phyloP scores from a whole-genome alignment of 2,329 filamentous ascomycete species.

The Tolypocladium tropicale region DNA sequence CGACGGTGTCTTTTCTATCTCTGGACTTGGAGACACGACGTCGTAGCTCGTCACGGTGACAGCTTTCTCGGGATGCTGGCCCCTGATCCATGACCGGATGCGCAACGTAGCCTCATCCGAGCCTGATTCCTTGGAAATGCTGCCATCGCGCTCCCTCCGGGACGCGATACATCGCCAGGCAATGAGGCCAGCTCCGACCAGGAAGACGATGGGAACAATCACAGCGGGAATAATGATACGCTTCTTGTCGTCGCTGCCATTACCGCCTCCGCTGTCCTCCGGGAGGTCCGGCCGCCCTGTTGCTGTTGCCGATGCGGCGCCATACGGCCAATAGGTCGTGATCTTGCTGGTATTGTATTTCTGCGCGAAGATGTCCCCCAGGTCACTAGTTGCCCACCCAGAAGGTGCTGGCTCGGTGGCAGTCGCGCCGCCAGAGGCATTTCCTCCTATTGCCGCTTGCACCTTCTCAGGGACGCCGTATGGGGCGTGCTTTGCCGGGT shows the following conservation, averaged over 20 bases:
- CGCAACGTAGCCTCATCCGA: conserved; percentile 36
- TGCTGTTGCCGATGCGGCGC: conserved; percentile 1
- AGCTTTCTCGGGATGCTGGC: conserved; percentile 32
- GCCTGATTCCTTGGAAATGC: conserved; percentile 24
- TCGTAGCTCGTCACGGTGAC: conserved; percentile 33
- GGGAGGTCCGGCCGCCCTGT: conserved; percentile 10
- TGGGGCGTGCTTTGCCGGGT: conserved; percentile 48
- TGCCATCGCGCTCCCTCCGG: conserved; percentile 20
- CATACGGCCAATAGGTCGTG: conserved; percentile 51
- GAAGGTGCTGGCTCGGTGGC: conserved; percentile 50
- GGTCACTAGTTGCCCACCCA: conserved; percentile 38
- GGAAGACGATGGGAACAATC: conserved; percentile 4
- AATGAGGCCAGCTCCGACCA: conserved; percentile 22
- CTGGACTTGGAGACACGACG: conserved; percentile 27
- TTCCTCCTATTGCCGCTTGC: conserved; percentile 56
- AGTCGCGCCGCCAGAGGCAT: conserved; percentile 57
- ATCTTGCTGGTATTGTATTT: conserved; percentile 48
- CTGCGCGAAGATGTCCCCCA: conserved; percentile 43
- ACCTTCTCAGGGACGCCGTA: conserved; percentile 62
- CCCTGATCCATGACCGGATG: conserved; percentile 43
- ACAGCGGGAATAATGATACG: conserved; percentile 7
- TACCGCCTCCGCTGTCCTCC: conserved; percentile 10
- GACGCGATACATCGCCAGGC: conserved; percentile 44
- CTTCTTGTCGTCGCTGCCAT: conserved; percentile 12
- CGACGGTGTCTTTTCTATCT: conserved; percentile 24